A percentile compares a stretch with the other conserved stretches of the same genome.
phyloP scores from a whole-genome alignment of 2,329 filamentous ascomycete genomes.

The Calycina marina region DNA sequence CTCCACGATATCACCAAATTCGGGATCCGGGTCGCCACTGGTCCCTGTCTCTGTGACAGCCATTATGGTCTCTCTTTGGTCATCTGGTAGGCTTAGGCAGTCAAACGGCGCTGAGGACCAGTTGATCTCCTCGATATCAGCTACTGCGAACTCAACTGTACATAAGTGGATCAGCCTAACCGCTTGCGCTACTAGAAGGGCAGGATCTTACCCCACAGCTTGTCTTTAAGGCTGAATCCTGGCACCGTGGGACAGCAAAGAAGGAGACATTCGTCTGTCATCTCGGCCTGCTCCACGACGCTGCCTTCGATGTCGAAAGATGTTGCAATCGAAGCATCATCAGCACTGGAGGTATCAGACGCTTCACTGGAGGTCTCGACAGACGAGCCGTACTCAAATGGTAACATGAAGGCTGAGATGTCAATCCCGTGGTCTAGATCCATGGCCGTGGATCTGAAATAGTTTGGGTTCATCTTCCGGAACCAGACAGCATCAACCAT shows the following conservation, averaged over 20 bases:
- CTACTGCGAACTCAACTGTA: slow-evolving; percentile 6
- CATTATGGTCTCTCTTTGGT: slow-evolving; percentile 2
- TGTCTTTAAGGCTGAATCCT: slow-evolving; percentile 3
- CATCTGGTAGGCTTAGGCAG: background rate
- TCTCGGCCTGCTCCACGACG: background rate
- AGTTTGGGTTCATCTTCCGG: slow-evolving; percentile 16
- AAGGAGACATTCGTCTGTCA: slow-evolving; percentile 2
- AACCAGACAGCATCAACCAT: slow-evolving; percentile 19
- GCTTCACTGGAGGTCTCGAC: background rate
- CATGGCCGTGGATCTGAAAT: slow-evolving; percentile 5
- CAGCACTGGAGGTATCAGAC: background rate
- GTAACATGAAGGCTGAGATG: background rate
- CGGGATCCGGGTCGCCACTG: background rate
- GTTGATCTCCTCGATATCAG: slow-evolving; percentile 4
- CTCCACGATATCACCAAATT: slow-evolving; percentile 1
- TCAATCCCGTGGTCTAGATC: background rate
- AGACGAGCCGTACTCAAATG: background rate
- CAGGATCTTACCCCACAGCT: slow-evolving; percentile 4
- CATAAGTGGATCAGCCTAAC: background rate
- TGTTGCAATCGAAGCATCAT: background rate
- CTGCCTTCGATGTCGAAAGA: background rate
- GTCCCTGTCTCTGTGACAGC: slow-evolving; percentile 1
- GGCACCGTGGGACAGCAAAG: slow-evolving; percentile 3
- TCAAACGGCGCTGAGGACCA: slow-evolving; percentile 1
- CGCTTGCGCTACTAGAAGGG: background rate